These are phyloP conservation scores for Pseudonectria buxi DNA, from an alignment of 2,329 filamentous ascomycete species.

Conservation along the genomic window DNA sequence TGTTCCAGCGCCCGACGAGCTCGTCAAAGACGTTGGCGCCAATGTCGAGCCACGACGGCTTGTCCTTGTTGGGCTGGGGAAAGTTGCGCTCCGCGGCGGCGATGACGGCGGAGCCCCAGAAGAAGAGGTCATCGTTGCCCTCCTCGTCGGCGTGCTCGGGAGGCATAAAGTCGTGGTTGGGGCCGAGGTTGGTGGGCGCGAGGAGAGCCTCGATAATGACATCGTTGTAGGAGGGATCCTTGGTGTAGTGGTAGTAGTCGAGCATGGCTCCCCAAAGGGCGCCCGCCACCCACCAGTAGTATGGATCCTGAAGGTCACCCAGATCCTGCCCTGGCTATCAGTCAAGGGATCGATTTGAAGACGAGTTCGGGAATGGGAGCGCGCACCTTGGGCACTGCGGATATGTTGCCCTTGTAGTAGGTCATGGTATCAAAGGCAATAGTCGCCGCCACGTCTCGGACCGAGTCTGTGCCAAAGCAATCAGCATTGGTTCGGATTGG, in stretches of 20 bases:
- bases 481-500: constrained; percentile 3
- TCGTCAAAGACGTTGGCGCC: constrained; percentile 66
- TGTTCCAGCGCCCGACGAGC: constrained; percentile 65
- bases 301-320: constrained; percentile 57
- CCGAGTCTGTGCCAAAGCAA: constrained; percentile 41
- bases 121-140: constrained; percentile 70
- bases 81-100: constrained; percentile 63
- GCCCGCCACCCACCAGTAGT: constrained; percentile 64
- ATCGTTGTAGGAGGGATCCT: constrained; percentile 55
- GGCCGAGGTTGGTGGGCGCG: constrained; percentile 48
- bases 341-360: constrained; percentile 1
- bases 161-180: constrained; percentile 53
- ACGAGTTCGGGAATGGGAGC: not conserved
- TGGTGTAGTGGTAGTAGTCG: constrained; percentile 62
- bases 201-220: constrained; percentile 52
- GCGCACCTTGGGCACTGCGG: constrained; percentile 40
- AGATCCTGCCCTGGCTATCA: constrained; percentile 37
- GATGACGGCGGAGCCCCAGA: constrained; percentile 64
- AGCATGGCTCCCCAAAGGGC: constrained; percentile 62
- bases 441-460: constrained; percentile 54
- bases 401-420: constrained; percentile 58
- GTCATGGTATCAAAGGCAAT: constrained; percentile 55
- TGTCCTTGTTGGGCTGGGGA: constrained; percentile 48
- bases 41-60: constrained; percentile 61
- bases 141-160: constrained; percentile 50